Evolutionary conservation across 2,329 filamentous ascomycete species (phyloP), one percentile per base, ranked within the genome.

Genomic region (Nigrospora oryzae): DNA sequence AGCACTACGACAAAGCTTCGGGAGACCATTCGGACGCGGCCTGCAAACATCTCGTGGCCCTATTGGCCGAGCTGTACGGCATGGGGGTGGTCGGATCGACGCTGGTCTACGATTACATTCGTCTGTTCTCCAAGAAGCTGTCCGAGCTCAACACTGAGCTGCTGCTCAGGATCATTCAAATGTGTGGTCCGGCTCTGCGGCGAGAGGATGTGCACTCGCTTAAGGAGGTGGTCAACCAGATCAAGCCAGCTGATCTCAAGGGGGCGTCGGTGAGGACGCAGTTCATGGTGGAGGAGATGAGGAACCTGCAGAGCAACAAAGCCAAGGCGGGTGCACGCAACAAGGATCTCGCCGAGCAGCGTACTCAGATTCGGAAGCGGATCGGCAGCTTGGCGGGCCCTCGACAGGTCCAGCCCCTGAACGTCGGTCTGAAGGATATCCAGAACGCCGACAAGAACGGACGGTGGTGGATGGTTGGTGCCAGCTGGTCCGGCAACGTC

Each of bases 391-490:
- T 98, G 34, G 93, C 87, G 58, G 55, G 60, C 16, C 52, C 65
- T 68, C 55, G 62, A 70, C 56, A 77, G 72, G 48, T 70, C 86
- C 47, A 89, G 48, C 89, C 93, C 4, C 74, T 98, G 48, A 81
- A 88, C 10, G 83, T 96, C 46, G 82, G 86, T 11, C 73, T 96
- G 4, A 73, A 77, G 34, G 93, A 98, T 57, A 87, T 98, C 42
- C 81, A 81, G 50, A 80, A 90, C 49, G 84, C 84, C 1, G 86
- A 91, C 36, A 91, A 86, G 60, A 86, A 84, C 59, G 93, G 93
- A 1, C 96, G 95, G 68, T 98, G 93, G 93, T 98, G 93, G 93
- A 79, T 97, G 16, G 87, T 97, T 5, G 93, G 93, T 42, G 91
- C 93, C n/a, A 95, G 89, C 63, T 96, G 91, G 79, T 69, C 75